A percentile compares a stretch with the other conserved stretches of the same genome.
Conservation (phyloP, 2,329 filamentous ascomycete genomes). For the Stachybotrys echinatus region DNA sequence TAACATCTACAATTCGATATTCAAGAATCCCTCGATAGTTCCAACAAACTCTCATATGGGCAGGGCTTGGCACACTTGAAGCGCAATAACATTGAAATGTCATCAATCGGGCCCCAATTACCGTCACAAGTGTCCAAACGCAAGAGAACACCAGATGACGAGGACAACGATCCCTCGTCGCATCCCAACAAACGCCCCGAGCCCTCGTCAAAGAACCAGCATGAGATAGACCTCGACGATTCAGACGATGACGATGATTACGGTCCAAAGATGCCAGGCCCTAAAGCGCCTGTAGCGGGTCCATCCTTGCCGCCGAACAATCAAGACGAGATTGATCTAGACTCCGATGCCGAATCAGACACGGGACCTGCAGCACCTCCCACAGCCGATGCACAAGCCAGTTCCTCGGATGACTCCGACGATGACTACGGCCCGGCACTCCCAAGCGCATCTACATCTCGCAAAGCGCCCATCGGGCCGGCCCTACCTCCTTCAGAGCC, state of each 20-base stretch:
- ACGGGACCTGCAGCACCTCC: slow-evolving; percentile 32
- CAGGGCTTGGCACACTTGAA: neutral
- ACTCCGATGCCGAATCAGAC: slow-evolving; percentile 28
- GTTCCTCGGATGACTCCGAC: slow-evolving; percentile 38
- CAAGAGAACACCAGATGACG: slow-evolving; percentile 47
- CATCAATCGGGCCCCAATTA: slow-evolving; percentile 64
- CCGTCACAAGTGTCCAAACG: slow-evolving; percentile 63
- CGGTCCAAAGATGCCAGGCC: slow-evolving; percentile 28
- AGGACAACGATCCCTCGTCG: slow-evolving; percentile 23
- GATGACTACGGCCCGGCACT: slow-evolving; percentile 57
- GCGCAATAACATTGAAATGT: slow-evolving; percentile 40
- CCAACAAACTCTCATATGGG: neutral
- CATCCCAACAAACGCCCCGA: slow-evolving; percentile 38
- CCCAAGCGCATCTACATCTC: slow-evolving; percentile 40
- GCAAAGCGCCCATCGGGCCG: slow-evolving; percentile 37
- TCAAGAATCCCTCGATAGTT: neutral
- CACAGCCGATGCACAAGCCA: slow-evolving; percentile 25
- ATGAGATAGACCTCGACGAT: slow-evolving; percentile 42
- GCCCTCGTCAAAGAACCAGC: slow-evolving; percentile 31
- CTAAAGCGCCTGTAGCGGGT: slow-evolving; percentile 10
- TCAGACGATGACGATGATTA: slow-evolving; percentile 34
- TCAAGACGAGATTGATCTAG: slow-evolving; percentile 35
- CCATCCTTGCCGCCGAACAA: slow-evolving; percentile 22
- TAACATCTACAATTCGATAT: neutral
- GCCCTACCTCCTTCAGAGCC: slow-evolving; percentile 26